phyloP scores from a whole-genome alignment of 305 asterid species.

The Vinca major region DNA sequence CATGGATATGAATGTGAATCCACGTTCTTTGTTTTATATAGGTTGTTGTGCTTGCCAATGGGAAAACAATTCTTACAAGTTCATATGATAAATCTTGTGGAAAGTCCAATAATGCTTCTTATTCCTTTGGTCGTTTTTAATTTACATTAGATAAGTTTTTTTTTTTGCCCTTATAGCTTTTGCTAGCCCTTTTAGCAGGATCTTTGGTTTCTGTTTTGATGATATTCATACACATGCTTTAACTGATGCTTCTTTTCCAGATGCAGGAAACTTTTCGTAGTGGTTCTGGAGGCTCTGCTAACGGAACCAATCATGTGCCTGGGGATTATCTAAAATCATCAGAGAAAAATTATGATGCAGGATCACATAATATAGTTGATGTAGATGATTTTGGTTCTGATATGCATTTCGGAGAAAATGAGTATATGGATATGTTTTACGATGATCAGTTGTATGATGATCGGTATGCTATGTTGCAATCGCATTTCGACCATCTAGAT shows the following conservation, averaged over 20 bases:
- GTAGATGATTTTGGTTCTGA: conserved; percentile 37
- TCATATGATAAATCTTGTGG: no score
- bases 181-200: neutral
- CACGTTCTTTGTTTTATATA: no score
- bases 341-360: conserved; percentile 26
- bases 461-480: conserved; percentile 34
- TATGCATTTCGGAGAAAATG: conserved; percentile 40
- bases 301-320: conserved; percentile 23
- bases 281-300: conserved; percentile 29
- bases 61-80: no score
- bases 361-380: conserved; percentile 24
- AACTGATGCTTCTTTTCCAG: conserved; percentile 9
- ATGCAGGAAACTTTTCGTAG: conserved; percentile 32
- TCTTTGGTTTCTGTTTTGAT: neutral
- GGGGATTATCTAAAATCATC: conserved; percentile 25
- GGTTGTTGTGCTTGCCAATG: no score
- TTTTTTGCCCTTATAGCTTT: neutral
- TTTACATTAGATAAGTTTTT: neutral
- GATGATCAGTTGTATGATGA: conserved; percentile 40
- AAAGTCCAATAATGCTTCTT: no score
- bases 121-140: no score
- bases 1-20: no score
- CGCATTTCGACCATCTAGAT: conserved; percentile 65
- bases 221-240: conserved; percentile 5
- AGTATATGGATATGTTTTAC: conserved; percentile 38